phyloP scores from a whole-genome alignment of 495 filamentous ascomycete genomes.

The Physcia stellaris region DNA sequence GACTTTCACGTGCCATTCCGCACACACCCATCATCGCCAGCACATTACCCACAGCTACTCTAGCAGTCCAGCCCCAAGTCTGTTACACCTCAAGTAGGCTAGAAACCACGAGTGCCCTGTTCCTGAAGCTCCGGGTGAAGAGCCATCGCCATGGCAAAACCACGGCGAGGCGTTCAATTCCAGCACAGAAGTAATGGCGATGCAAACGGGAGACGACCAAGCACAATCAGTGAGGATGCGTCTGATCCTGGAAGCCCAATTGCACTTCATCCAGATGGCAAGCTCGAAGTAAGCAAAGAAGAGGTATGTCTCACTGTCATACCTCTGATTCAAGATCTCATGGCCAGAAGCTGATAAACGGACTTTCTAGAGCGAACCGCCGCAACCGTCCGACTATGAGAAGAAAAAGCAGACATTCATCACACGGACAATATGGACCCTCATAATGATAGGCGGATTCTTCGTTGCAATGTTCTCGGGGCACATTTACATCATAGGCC shows the following conservation, averaged over 20 bases:
- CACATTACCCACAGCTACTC: too few relatives aligned
- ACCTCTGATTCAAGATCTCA: not conserved
- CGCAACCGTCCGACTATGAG: constrained; percentile 64
- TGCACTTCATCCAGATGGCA: constrained; percentile 31
- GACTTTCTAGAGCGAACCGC: constrained; percentile 24
- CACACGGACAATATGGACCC: constrained; percentile 92
- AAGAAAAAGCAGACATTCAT: constrained; percentile 99
- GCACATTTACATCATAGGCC: constrained; percentile 89
- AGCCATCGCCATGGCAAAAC: constrained; percentile 54
- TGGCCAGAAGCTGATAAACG: not conserved
- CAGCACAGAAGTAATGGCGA: constrained; percentile 45
- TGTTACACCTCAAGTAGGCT: too few relatives aligned
- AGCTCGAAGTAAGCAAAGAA: constrained; percentile 34
- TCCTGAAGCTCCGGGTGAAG: too few relatives aligned
- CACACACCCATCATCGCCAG: too few relatives aligned
- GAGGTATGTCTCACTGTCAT: constrained; percentile 24
- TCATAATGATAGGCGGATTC: constrained; percentile 92
- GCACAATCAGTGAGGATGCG: constrained; percentile 63
- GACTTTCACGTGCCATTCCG: too few relatives aligned
- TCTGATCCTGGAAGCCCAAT: constrained; percentile 47
- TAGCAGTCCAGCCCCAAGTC: too few relatives aligned
- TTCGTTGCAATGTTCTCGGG: constrained; percentile 85
- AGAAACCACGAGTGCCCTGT: too few relatives aligned
- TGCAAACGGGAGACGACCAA: constrained; percentile 46
- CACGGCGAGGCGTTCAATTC: constrained; percentile 75